Base-by-base conservation (phyloP, 768 basidiomycete genomes). In the Tulasnella sp. region DNA sequence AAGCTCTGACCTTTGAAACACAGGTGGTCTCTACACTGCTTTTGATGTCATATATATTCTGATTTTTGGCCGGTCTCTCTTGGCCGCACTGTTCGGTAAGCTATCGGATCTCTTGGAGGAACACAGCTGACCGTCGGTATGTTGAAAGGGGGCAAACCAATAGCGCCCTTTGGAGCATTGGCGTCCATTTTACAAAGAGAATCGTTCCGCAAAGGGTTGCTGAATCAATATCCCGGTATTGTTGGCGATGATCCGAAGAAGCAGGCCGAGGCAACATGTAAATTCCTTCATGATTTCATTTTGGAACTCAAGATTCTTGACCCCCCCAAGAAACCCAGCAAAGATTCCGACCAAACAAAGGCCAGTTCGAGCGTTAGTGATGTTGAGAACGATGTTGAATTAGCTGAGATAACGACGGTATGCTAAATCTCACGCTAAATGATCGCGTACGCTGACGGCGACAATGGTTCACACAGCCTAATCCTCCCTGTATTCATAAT, bases 211-310 rank as follows among this genome's bases (percentile, higher is more conserved):
- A 22, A 29, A 34, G 34, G 29, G 8, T 11, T 73, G 31, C 22
- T 31, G 14, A 29, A 31, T 19, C 12, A 52, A 8, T 73, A 73
- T 58, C 72, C 72, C 3, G 45, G 49, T 6, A 25, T 73, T n/a
- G 45, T 17, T 7, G 49, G 45, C 40, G 25, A 11, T 52, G 72
- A 73, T 31, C 9, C 9, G 2, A 38, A 11, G 7, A 38, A 73
- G n/a, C 12, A 34, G 34, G 39, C 72, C 4, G 17, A 45, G 7
- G 39, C 72, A 25, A 73, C 72, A 6, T 49, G 39, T 17, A 45
- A 49, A 3, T 54, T 73, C 34, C 49, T 73, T 17, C 72, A 73
- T 29, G 72, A 73, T 42, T 73, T 73, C 31, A 15, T 73, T 8
- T 22, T 73, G 29, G 72, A 73, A 17, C 49, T 73, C 29, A n/a